These are phyloP conservation scores for Globisporangium yorkense DNA, from an alignment of 352 stramenopile genomes.

Conservation along the genomic window DNA sequence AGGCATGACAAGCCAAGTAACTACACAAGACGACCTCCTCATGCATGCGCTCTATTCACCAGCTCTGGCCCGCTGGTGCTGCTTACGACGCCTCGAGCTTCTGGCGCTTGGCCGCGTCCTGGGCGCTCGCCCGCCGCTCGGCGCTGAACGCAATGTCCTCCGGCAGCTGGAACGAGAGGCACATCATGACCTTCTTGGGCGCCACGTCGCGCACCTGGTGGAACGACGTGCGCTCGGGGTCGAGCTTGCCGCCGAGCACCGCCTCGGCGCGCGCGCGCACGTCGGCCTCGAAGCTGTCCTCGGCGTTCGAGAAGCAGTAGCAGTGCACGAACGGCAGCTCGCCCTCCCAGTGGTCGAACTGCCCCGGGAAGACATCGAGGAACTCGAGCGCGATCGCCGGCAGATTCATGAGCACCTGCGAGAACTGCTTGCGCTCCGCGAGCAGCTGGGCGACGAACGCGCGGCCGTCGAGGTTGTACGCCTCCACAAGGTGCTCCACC, in stretches of 20 bases:
- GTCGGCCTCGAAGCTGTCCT: constrained; percentile 54
- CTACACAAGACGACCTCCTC: too few relatives aligned
- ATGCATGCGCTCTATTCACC: too few relatives aligned
- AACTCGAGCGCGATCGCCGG: constrained; percentile 93
- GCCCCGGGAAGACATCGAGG: constrained; percentile 70
- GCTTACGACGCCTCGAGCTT: constrained; percentile 24
- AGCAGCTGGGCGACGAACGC: constrained; percentile 85
- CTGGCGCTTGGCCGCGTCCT: constrained; percentile 39
- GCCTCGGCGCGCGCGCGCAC: constrained; percentile 64
- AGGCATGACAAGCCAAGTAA: too few relatives aligned
- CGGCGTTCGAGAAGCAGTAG: constrained; percentile 93
- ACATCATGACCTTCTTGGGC: constrained; percentile 98
- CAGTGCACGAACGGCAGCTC: constrained; percentile 88
- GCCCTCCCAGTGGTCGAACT: constrained; percentile 65
- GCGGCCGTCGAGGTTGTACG: constrained; percentile 93
- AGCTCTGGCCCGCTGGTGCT: too few relatives aligned
- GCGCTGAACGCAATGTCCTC: constrained; percentile 54
- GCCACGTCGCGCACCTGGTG: constrained; percentile 94
- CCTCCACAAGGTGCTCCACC: constrained; percentile 59
- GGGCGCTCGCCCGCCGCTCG: constrained; percentile 28
- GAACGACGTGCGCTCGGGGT: constrained; percentile 38
- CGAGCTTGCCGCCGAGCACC: constrained; percentile 59
- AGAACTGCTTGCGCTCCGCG: constrained; percentile 56
- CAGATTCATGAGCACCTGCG: constrained; percentile 97
- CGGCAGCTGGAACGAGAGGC: constrained; percentile 93